phyloP scores from a whole-genome alignment of 2,329 filamentous ascomycete genomes.

The Penicillium brasilianum region DNA sequence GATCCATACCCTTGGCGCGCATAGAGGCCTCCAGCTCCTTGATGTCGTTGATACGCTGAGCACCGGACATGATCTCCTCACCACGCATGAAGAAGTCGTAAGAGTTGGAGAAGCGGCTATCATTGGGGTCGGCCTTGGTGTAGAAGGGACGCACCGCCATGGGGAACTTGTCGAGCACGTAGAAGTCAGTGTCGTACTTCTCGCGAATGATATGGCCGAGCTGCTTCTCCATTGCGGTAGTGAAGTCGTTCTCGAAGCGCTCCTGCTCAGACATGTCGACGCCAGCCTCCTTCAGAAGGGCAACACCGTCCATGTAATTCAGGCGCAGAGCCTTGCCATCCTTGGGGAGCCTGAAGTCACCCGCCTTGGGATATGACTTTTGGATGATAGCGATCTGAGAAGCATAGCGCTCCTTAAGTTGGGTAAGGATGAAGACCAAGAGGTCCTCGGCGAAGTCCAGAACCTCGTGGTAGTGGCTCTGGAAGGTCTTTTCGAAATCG shows the following conservation, averaged over 20 bases:
- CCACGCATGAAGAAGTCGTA: constrained; percentile 76
- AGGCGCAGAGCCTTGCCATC: constrained; percentile 55
- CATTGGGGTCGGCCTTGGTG: constrained; percentile 76
- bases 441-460: constrained; percentile 55
- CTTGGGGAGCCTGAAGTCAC: constrained; percentile 56
- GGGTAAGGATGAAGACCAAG: constrained; percentile 55
- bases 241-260: constrained; percentile 53
- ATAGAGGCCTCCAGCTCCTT: constrained; percentile 63
- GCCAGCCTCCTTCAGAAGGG: constrained; percentile 55
- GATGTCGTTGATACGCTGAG: constrained; percentile 69
- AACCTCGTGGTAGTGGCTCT: constrained; percentile 57
- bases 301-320: constrained; percentile 57
- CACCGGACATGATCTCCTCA: constrained; percentile 70
- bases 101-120: constrained; percentile 69
- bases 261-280: constrained; percentile 57
- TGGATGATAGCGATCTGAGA: constrained; percentile 53
- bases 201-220: constrained; percentile 83
- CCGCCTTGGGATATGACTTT: constrained; percentile 56
- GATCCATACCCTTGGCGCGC: constrained; percentile 64
- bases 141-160: constrained; percentile 88
- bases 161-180: constrained; percentile 95
- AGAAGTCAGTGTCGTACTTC: constrained; percentile 95
- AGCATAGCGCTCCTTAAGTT: constrained; percentile 52
- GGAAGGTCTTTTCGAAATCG: constrained; percentile 59
- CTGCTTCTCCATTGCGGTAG: constrained; percentile 62